These are phyloP conservation scores for Climacium dendroides DNA, from an alignment of 225 moss, liverwort and hornwort genomes.

Conservation along the genomic window DNA sequence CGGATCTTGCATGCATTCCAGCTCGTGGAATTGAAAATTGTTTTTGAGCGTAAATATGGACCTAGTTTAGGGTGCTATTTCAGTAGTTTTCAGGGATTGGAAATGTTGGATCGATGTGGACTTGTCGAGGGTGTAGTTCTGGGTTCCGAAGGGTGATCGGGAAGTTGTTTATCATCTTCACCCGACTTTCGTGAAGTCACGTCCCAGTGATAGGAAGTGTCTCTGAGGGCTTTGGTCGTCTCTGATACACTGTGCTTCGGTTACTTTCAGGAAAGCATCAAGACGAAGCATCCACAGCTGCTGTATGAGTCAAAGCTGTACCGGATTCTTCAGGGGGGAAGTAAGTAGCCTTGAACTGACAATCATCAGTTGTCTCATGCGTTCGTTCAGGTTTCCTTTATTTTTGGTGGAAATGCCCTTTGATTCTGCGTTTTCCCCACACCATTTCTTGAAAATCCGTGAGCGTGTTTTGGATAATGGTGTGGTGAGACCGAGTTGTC, in stretches of 20 bases:
- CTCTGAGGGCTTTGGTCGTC: not conserved
- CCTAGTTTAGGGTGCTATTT: not conserved
- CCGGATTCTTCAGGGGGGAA: conserved; percentile 79
- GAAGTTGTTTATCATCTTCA: not conserved
- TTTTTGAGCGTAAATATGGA: not conserved
- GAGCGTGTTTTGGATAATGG: not conserved
- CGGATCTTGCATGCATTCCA: not conserved
- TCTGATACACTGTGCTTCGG: not conserved
- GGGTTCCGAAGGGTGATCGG: not conserved
- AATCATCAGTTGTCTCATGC: not conserved
- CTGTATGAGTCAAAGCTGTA: conserved; percentile 78
- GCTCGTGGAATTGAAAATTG: not conserved
- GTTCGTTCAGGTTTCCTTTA: not conserved
- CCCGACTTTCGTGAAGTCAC: not conserved
- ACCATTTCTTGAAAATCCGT: not conserved
- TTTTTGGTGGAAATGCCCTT: not conserved
- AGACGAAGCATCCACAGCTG: conserved; percentile 73
- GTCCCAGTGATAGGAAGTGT: not conserved
- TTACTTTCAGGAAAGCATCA: conserved; percentile 63
- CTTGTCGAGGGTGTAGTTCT: not conserved
- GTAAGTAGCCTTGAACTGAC: conserved; percentile 20
- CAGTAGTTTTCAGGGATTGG: not conserved
- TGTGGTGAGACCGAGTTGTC: not conserved
- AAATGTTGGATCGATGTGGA: not conserved
- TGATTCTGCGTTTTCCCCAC: not conserved